Conservation (phyloP, 805 yeast species). For the Phaffomyces antillensis region DNA sequence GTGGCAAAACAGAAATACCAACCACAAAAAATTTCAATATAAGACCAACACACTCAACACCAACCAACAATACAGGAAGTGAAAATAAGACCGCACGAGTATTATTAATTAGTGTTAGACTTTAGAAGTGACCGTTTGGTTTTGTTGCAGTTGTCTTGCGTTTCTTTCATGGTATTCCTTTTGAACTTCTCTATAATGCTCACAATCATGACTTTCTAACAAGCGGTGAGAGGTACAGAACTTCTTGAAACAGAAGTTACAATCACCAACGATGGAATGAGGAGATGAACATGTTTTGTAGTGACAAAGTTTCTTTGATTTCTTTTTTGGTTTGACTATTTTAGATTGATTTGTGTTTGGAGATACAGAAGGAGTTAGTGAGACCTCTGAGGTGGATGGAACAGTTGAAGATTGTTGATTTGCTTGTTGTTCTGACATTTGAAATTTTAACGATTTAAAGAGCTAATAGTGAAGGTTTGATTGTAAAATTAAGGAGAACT, state of each 20-base stretch:
- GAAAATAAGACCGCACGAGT: background rate
- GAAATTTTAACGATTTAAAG: too few species aligned
- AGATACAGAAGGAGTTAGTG: background rate
- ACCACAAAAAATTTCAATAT: too few species aligned
- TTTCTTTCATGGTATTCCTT: slow-evolving; percentile 55
- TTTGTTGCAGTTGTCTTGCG: slow-evolving; percentile 53
- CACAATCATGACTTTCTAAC: slow-evolving; percentile 54
- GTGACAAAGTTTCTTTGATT: slow-evolving; percentile 24
- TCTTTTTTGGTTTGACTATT: slow-evolving; percentile 20
- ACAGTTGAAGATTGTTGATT: background rate
- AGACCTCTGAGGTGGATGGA: background rate
- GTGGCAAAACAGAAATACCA: too few species aligned
- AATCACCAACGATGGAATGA: slow-evolving; percentile 50
- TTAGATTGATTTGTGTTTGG: slow-evolving; percentile 1
- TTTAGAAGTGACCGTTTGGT: slow-evolving; percentile 51
- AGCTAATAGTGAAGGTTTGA: too few species aligned
- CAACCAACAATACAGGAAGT: background rate
- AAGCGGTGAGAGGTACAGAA: slow-evolving; percentile 61
- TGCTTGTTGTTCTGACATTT: too few species aligned
- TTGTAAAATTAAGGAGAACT: too few species aligned
- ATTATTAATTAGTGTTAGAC: slow-evolving; percentile 25
- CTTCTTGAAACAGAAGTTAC: slow-evolving; percentile 55
- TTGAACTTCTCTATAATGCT: slow-evolving; percentile 52
- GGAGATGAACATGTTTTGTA: slow-evolving; percentile 20
- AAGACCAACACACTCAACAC: background rate